Evolutionary conservation across 495 filamentous ascomycete genomes (phyloP), one percentile per base, ranked within the genome.

Genomic region (Daldinia childiae): DNA sequence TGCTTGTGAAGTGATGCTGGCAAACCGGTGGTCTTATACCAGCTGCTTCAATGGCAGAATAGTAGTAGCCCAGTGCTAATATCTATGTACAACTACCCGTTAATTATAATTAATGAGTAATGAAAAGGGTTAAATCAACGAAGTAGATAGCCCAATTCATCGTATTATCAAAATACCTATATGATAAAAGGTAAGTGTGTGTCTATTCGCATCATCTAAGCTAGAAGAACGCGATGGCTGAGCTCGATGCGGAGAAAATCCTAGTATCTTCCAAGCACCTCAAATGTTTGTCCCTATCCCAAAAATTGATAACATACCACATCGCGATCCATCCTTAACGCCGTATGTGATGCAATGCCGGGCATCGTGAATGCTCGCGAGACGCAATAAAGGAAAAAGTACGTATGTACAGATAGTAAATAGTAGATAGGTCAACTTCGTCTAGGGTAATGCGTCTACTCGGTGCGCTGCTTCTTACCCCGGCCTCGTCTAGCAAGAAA

Each of bases 401-500:
- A 55, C 5, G 14, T 60, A 60, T 60, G 36, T 60, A 60, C 36
- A 60, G 24, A 26, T 15, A 60, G 29, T 29, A 8, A 8, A 7
- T n/a, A 4, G 5, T 12, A 9, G 3, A 58, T 38, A 38, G 4
- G 8, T 34, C 9, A 24, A 1, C 11, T 36, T 6, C n/a, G 19
- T 2, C 30, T 0, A 19, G 5, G 30, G 17, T 3, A 6, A 8
- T 6, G 15, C 34, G 32, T 7, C 50, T 30, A 74, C 24, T 74
- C 68, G 8, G 63, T 66, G 17, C 74, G 62, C 21, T 21, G 17
- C 38, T 71, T 72, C 74, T 76, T 76, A 4, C 41, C 58, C 30
- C 76, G 68, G 12, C 76, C 74, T 5, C 76, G 76, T 15, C 59
- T 68, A 0, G 71, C 68, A 5, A 78, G 60, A 26, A 68, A 69